These are phyloP conservation scores for Rhizoctonia solani DNA, from an alignment of 1,284 basidiomycete species.

Conservation along the genomic window DNA sequence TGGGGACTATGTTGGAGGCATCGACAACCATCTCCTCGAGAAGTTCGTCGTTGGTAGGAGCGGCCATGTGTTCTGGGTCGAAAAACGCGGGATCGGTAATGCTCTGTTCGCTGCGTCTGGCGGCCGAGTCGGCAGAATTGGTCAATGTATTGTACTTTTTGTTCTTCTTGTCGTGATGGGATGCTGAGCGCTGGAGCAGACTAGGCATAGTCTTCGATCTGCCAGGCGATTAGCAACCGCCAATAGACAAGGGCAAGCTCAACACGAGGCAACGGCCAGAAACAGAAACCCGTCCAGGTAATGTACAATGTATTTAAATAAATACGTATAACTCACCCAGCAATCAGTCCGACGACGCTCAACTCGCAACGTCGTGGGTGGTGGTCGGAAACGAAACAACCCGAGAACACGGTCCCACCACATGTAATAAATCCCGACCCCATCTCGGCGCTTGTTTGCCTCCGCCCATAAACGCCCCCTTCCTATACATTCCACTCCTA, in stretches of 20 bases:
- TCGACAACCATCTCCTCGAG: conserved; percentile 39
- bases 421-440: too few relatives aligned
- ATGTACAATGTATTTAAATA: too few relatives aligned
- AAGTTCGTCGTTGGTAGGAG: background rate
- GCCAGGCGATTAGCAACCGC: conserved; percentile 10
- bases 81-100: conserved; percentile 28
- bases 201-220: conserved; percentile 33
- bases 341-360: too few relatives aligned
- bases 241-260: background rate
- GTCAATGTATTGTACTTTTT: conserved; percentile 36
- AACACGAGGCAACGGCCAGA: too few relatives aligned
- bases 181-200: conserved; percentile 27
- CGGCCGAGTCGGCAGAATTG: conserved; percentile 28
- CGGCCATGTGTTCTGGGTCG: conserved; percentile 9
- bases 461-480: too few relatives aligned
- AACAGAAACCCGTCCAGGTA: too few relatives aligned
- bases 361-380: too few relatives aligned
- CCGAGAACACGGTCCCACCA: too few relatives aligned
- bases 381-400: too few relatives aligned
- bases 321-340: too few relatives aligned
- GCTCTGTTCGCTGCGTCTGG: background rate
- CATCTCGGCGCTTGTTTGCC: too few relatives aligned
- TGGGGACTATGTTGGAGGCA: conserved; percentile 4
- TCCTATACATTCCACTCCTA: too few relatives aligned
- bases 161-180: conserved; percentile 26